phyloP scores from a whole-genome alignment of 1,284 basidiomycete species.

The Ganoderma lucidum region DNA sequence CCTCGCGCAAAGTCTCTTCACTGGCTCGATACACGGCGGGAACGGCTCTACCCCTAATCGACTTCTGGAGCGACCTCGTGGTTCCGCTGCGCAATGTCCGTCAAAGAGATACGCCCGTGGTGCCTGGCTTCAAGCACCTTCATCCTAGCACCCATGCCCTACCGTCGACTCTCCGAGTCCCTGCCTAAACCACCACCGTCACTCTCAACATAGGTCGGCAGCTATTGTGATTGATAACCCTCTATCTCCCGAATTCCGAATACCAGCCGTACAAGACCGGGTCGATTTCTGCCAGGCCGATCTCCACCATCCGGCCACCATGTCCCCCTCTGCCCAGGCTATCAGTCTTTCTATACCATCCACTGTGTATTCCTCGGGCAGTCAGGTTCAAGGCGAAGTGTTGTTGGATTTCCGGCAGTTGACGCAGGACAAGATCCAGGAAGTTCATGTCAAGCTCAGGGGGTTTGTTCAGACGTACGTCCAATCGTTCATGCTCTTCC shows the following conservation, averaged over 20 bases:
- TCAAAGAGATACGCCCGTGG: background rate
- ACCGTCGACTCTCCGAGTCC: too few relatives aligned
- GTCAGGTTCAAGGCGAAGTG: conserved; percentile 32
- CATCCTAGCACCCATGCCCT: background rate
- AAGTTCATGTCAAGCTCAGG: conserved; percentile 34
- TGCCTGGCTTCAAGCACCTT: background rate
- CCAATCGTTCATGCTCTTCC: background rate
- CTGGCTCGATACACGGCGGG: background rate
- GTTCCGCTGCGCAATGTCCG: background rate
- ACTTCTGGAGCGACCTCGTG: background rate
- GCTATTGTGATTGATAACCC: background rate
- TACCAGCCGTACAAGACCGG: background rate
- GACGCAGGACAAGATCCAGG: conserved; percentile 33
- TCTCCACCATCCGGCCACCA: background rate
- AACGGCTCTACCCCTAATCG: background rate
- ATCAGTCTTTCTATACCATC: conserved; percentile 15
- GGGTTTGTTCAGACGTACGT: conserved; percentile 34
- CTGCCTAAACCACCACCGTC: background rate
- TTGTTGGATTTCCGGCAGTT: conserved; percentile 31
- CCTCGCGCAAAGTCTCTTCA: background rate
- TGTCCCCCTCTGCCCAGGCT: conserved; percentile 2
- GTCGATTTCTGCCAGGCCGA: background rate
- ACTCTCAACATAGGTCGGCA: background rate
- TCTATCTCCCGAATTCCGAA: conserved; percentile 1
- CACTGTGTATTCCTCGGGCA: conserved; percentile 20